A percentile compares a stretch with the other conserved stretches of the same genome.
phyloP scores from a whole-genome alignment of 148 eudicot species.

The Chenopodium formosanum region DNA sequence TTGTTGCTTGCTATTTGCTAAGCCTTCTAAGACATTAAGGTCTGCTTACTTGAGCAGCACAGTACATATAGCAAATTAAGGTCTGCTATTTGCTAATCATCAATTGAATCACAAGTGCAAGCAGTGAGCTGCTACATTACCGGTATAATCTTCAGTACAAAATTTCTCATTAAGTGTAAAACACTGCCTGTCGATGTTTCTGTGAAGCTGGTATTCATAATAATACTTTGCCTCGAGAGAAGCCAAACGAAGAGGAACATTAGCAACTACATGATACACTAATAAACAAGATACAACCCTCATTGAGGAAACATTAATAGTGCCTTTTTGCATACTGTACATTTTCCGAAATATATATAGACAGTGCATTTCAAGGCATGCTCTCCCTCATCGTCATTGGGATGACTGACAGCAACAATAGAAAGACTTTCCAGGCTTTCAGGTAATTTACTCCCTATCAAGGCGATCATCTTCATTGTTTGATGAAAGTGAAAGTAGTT shows the following conservation, averaged over 20 bases:
- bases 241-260: not conserved
- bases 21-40: too few species aligned
- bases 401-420: not conserved
- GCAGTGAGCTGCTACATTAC: too few species aligned
- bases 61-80: too few species aligned
- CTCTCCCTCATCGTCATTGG: slow-evolving; percentile 4
- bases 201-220: too few species aligned
- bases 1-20: too few species aligned
- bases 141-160: too few species aligned
- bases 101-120: too few species aligned
- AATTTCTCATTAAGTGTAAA: not conserved
- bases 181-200: not conserved
- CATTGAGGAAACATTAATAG: not conserved
- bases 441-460: slow-evolving; percentile 36
- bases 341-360: not conserved
- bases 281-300: slow-evolving; percentile 13
- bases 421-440: slow-evolving; percentile 24
- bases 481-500: slow-evolving; percentile 57
- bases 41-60: too few species aligned
- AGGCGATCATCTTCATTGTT: slow-evolving; percentile 28
- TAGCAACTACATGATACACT: slow-evolving; percentile 3
- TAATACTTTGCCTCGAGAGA: too few species aligned
- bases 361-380: not conserved
- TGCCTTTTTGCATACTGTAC: not conserved
- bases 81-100: too few species aligned